Percentiles rank a stretch among this genome's conserved stretches.
Evolutionary conservation across 768 basidiomycete genomes (phyloP).

Genomic region (Scleroderma citrinum): DNA sequence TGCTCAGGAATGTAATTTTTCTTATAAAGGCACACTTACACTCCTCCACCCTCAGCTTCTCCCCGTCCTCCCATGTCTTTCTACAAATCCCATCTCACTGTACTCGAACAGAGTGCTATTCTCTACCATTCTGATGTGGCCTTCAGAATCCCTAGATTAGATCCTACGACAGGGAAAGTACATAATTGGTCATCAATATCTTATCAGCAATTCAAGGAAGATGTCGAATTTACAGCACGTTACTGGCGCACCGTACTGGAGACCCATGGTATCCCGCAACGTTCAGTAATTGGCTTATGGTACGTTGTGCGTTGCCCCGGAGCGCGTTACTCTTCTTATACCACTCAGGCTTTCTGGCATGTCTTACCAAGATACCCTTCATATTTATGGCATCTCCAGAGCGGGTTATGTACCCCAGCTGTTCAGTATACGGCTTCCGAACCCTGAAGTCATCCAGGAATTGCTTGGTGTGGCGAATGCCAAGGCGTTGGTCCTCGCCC

Average conservation of each 20-base stretch:
- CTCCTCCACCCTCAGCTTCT: constrained; percentile 4
- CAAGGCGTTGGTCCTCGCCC: constrained; percentile 58
- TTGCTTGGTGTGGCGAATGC: constrained; percentile 59
- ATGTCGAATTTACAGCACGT: constrained; percentile 60
- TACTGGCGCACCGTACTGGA: constrained; percentile 55
- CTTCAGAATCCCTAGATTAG: constrained; percentile 54
- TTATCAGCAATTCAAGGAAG: constrained; percentile 55
- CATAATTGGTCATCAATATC: constrained; percentile 56
- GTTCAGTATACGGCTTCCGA: constrained; percentile 73
- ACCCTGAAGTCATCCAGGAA: constrained; percentile 64
- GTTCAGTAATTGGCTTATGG: constrained; percentile 72
- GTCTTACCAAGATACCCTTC: constrained; percentile 63
- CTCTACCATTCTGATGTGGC: constrained; percentile 44
- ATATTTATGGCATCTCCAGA: constrained; percentile 69
- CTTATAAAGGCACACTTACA: constrained; percentile 23
- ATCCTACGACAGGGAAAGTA: constrained; percentile 37
- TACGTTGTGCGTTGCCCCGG: constrained; percentile 28
- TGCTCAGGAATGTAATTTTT: constrained; percentile 17
- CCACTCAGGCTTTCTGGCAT: constrained; percentile 61
- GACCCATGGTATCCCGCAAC: constrained; percentile 38
- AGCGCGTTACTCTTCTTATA: constrained; percentile 6
- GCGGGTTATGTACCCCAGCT: constrained; percentile 76
- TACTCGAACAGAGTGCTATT: constrained; percentile 52
- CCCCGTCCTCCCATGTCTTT: constrained; percentile 18
- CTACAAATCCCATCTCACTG: constrained; percentile 49